Evolutionary conservation across 2,329 filamentous ascomycete species (phyloP).

Genomic region (Akanthomyces lecanii): DNA sequence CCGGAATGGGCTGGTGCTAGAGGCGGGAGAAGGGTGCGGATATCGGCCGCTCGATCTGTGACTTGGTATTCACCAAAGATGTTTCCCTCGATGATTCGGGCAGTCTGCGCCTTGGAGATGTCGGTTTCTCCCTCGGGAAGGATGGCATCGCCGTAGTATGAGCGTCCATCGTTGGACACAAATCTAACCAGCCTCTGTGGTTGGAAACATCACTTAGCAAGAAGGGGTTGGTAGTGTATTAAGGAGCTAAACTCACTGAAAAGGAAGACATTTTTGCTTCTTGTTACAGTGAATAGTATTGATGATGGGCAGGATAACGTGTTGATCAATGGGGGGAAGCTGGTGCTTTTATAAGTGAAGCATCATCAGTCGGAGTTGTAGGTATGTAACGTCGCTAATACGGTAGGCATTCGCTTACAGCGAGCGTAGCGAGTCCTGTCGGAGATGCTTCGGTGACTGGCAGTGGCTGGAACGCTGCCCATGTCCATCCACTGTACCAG

Average conservation of each 20-base stretch:
- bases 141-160: conserved; percentile 72
- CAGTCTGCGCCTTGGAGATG: conserved; percentile 56
- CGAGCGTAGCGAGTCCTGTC: background rate
- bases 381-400: background rate
- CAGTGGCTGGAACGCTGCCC: background rate
- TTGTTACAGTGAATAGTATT: conserved; percentile 2
- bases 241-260: conserved; percentile 13
- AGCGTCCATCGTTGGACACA: conserved; percentile 63
- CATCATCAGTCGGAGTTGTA: background rate
- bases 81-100: conserved; percentile 59
- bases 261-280: conserved; percentile 15
- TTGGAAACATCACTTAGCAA: conserved; percentile 13
- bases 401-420: background rate
- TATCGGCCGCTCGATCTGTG: conserved; percentile 56
- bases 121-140: conserved; percentile 57
- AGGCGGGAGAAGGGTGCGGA: conserved; percentile 57
- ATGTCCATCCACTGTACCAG: background rate
- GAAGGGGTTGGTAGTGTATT: background rate
- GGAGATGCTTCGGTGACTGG: conserved; percentile 6
- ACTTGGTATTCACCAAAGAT: conserved; percentile 63
- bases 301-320: background rate
- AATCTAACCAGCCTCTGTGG: conserved; percentile 67
- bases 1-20: conserved; percentile 58
- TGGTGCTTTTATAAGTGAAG: conserved; percentile 2
- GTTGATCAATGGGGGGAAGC: background rate